phyloP scores from a whole-genome alignment of 148 eudicot genomes.

The Arbutus unedo region DNA sequence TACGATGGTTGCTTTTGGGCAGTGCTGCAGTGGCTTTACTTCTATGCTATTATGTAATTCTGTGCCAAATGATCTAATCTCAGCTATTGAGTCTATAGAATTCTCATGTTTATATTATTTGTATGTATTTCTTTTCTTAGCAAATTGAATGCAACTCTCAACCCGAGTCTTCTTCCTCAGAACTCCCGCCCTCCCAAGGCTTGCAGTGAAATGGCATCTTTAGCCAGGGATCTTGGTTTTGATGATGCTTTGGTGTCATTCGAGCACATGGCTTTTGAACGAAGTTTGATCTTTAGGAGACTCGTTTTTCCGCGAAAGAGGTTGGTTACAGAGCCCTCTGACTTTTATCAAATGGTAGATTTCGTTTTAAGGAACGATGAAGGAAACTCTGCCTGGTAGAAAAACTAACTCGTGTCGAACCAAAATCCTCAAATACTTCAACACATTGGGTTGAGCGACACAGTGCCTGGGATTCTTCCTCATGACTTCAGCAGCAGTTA shows the following conservation, averaged over 20 bases:
- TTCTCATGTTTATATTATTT: background rate
- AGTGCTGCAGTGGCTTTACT: background rate
- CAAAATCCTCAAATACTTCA: conserved; percentile 22
- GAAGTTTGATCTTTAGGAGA: background rate
- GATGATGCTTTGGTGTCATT: too few species aligned
- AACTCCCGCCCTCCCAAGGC: background rate
- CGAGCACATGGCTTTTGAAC: background rate
- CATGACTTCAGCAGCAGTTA: conserved; percentile 28
- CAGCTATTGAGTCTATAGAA: background rate
- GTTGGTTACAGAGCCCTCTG: background rate
- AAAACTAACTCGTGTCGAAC: conserved; percentile 23
- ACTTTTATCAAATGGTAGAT: conserved; percentile 14
- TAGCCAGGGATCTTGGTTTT: background rate
- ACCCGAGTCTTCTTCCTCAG: conserved; percentile 11
- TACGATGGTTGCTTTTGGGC: background rate
- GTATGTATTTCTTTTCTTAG: too few species aligned
- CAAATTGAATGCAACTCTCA: background rate
- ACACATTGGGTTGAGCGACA: conserved; percentile 28
- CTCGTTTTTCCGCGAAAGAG: background rate
- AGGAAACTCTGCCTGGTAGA: conserved; percentile 22
- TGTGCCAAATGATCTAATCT: background rate
- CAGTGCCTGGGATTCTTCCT: conserved; percentile 27
- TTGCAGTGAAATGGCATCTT: background rate
- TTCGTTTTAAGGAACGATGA: conserved; percentile 22
- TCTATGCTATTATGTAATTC: background rate